A percentile compares a stretch with the other conserved stretches of the same genome.
phyloP scores from a whole-genome alignment of 208 protist species.

The Acanthamoeba castellanii region DNA sequence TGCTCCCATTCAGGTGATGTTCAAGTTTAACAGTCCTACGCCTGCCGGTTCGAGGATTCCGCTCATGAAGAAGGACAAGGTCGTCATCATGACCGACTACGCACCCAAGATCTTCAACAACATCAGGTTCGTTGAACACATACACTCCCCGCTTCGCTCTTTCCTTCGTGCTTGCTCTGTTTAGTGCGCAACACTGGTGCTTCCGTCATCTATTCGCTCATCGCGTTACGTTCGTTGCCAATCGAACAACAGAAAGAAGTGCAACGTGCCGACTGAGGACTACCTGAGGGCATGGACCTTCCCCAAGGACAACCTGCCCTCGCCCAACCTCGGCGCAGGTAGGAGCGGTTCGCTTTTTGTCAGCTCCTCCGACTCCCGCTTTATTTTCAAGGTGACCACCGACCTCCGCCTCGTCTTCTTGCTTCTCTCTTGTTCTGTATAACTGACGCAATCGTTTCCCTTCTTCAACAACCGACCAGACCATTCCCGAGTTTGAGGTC shows the following conservation, averaged over 20 bases:
- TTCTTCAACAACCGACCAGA: not conserved
- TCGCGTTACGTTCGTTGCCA: not conserved
- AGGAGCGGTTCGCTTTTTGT: slow-evolving; percentile 62
- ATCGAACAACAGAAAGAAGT: slow-evolving; percentile 8
- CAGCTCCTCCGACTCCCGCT: slow-evolving; percentile 12
- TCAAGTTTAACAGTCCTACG: slow-evolving; percentile 41
- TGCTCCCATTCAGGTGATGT: not conserved
- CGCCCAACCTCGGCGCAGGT: slow-evolving; percentile 50
- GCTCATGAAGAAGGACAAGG: slow-evolving; percentile 66
- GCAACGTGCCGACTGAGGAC: slow-evolving; percentile 42
- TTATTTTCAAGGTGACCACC: slow-evolving; percentile 41
- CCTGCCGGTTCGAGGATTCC: slow-evolving; percentile 37
- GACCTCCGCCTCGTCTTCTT: not conserved
- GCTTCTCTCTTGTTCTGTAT: not conserved
- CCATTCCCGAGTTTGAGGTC: slow-evolving; percentile 48
- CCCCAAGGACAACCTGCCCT: slow-evolving; percentile 38
- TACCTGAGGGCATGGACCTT: slow-evolving; percentile 44
- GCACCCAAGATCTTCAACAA: slow-evolving; percentile 19
- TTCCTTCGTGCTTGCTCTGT: not conserved
- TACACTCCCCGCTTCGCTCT: not conserved
- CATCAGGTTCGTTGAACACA: not conserved
- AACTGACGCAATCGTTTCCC: not conserved
- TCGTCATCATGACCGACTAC: slow-evolving; percentile 64
- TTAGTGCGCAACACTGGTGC: not conserved
- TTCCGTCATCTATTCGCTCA: not conserved